Evolutionary conservation across 352 stramenopile species (phyloP), one percentile per base, ranked within the genome.

Genomic region (Pythium dissimile): DNA sequence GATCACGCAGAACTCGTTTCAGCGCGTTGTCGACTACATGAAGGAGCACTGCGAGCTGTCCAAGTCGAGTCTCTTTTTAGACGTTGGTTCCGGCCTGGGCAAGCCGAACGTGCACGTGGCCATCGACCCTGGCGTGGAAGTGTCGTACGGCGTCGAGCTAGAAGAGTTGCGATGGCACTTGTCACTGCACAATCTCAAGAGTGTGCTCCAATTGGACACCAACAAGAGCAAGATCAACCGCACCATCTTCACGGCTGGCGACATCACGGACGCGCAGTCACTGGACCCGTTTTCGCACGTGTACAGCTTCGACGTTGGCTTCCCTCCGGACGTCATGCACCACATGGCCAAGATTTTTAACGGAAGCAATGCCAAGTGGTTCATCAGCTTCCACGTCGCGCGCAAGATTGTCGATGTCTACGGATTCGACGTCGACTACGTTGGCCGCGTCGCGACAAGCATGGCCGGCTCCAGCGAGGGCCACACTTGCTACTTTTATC

Each of bases 271-370:
- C 57, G 96, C 95, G 0, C 77, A 87, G 30, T 96, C 84, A 27
- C 95, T 99, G 34, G 92, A 99, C 72, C 96, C 95, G 0, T 99
- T 99, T 62, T 98, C 96, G 6, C 97, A 99, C 71, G 85, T 99
- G 20, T 99, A 99, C 72, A 99, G 97, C 81, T 99, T 99, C 67
- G 96, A 98, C 54, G 95, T 99, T 52, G 97, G 96, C 13, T 99
- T 99, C 65, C 97, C 97, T n/a, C 95, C 96, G 1, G 67, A 83
- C 34, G 88, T 98, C 15, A 98, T 98, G 77, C 70, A 95, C 54
- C 72, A 93, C 50, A 88, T 99, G 49, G 87, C 94, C 1, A 51
- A 77, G 21, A 98, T 97, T 62, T 99, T 98, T 63, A 98, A 99
- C 61, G 71, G 74, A 37, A 93, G 75, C 58, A 57, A 80, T 23